Evolutionary conservation across 345 rosid species (phyloP).

Genomic region (Corymbia maculata): DNA sequence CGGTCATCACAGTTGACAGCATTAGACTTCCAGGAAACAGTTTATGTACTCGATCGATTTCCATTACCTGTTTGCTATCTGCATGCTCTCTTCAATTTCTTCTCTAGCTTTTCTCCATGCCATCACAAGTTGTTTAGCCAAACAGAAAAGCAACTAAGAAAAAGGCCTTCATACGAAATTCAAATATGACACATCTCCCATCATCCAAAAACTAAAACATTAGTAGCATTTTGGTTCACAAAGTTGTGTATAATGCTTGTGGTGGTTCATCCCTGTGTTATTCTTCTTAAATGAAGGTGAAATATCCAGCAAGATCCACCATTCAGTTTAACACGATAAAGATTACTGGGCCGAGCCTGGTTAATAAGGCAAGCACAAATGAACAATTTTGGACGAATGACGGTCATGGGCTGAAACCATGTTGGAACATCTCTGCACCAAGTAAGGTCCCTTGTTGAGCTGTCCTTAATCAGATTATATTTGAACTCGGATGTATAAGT

Average conservation of each 20-base stretch:
- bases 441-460: neutral
- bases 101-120: neutral
- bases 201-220: neutral
- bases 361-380: neutral
- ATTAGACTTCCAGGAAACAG: neutral
- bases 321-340: neutral
- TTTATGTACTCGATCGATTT: neutral
- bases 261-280: neutral
- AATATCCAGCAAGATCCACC: neutral
- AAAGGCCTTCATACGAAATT: neutral
- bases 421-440: slow-evolving; percentile 11
- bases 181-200: neutral
- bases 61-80: neutral
- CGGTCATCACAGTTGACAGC: neutral
- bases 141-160: neutral
- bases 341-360: neutral
- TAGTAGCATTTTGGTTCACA: neutral
- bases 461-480: neutral
- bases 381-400: neutral
- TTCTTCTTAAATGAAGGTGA: neutral
- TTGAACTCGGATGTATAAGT: neutral
- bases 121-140: neutral
- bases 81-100: neutral
- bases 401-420: slow-evolving; percentile 7
- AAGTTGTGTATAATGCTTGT: neutral